phyloP scores from a whole-genome alignment of 164 flowering plant species.

The Umbilicus rupestris region DNA sequence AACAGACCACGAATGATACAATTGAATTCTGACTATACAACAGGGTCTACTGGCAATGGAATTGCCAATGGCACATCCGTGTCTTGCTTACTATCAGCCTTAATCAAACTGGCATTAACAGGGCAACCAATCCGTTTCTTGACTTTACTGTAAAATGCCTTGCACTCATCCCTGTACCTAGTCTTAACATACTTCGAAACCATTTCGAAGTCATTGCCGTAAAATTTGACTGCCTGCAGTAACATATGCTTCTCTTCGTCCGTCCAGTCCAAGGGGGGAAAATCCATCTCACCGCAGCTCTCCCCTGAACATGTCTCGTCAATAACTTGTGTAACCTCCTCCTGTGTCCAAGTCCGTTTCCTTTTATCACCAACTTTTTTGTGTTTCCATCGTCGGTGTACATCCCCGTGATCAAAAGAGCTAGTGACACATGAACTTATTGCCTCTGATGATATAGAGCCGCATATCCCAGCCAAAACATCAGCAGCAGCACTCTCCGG shows the following conservation, averaged over 20 bases:
- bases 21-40: neutral
- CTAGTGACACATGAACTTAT: slow-evolving; percentile 78
- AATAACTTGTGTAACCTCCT: slow-evolving; percentile 41
- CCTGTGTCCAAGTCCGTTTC: slow-evolving; percentile 44
- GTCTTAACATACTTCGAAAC: slow-evolving; percentile 61
- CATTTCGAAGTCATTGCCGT: slow-evolving; percentile 72
- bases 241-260: slow-evolving; percentile 77
- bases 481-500: slow-evolving; percentile 63
- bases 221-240: slow-evolving; percentile 51
- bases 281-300: slow-evolving; percentile 77
- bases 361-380: slow-evolving; percentile 25
- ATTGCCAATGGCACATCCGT: neutral
- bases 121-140: slow-evolving; percentile 57
- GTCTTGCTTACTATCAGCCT: neutral
- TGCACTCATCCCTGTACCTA: slow-evolving; percentile 72
- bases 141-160: slow-evolving; percentile 82
- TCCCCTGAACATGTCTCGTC: slow-evolving; percentile 87
- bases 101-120: neutral
- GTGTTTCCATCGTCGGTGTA: slow-evolving; percentile 38
- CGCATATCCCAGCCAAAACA: slow-evolving; percentile 82
- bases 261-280: slow-evolving; percentile 59
- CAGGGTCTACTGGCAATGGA: neutral
- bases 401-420: slow-evolving; percentile 60
- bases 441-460: slow-evolving; percentile 84
- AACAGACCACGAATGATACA: neutral